Evolutionary conservation across 208 protist genomes (phyloP), one percentile per base, ranked within the genome.

Genomic region (Acanthamoeba culbertsoni): DNA sequence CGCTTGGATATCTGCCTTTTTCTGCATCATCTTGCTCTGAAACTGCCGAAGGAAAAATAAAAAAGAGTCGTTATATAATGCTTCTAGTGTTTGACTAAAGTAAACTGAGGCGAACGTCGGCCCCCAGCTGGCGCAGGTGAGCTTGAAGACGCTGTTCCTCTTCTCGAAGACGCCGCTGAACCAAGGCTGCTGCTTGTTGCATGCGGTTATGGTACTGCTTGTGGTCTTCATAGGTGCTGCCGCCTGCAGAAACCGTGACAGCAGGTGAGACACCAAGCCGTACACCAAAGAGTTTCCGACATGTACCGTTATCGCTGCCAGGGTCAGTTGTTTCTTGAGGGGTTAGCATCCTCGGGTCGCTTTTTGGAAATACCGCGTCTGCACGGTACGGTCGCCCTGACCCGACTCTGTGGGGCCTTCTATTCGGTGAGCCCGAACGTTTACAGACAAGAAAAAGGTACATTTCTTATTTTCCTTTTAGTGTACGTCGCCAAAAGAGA

Each of bases 241-340:
- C 71, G 16, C 71, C 71, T 82, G 35, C 16, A 46, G 26, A 31
- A 0, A 63, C 18, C 26, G 23, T 31, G 12, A 31, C 10, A 31
- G 12, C 10, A 65, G 16, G 6, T 14, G 5, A 65, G n/a, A 65
- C 7, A 0, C n/a, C 55, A 62, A 28, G 57, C 4, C 26, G 59
- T 2, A 1, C 28, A 26, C n/a, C n/a, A n/a, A n/a, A n/a, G n/a
- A n/a, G n/a, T n/a, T n/a, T n/a, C n/a, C n/a, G n/a, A n/a, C n/a
- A n/a, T n/a, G n/a, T 62, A 65, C 59, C 59, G n/a, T 65, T 65
- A 65, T 65, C 59, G 59, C 59, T 65, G n/a, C n/a, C n/a, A n/a
- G n/a, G n/a, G n/a, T n/a, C n/a, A n/a, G n/a, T n/a, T n/a, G n/a
- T n/a, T n/a, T n/a, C n/a, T n/a, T n/a, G n/a, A n/a, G n/a, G n/a